These are phyloP conservation scores for Diutina scorzettiae DNA, from an alignment of 1,139 yeast species.

Conservation along the genomic window DNA sequence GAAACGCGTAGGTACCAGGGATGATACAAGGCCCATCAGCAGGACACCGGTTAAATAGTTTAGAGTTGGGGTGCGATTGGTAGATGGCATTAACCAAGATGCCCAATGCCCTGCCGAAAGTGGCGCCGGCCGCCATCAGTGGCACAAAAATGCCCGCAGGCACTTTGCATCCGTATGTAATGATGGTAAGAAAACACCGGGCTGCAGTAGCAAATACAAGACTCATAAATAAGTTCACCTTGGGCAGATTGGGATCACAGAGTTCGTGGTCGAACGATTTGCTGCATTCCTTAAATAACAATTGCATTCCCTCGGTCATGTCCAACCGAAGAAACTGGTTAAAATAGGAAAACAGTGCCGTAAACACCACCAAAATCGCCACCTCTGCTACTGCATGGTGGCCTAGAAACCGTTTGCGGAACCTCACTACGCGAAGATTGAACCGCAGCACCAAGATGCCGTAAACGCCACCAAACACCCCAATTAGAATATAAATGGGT, in stretches of 20 bases:
- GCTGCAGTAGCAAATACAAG: constrained; percentile 61
- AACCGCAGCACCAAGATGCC: constrained; percentile 74
- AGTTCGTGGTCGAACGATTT: constrained; percentile 18
- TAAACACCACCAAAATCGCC: constrained; percentile 47
- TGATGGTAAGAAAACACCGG: constrained; percentile 58
- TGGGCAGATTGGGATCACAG: constrained; percentile 35
- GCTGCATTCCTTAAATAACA: constrained; percentile 73
- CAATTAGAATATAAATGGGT: constrained; percentile 67
- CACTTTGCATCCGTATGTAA: constrained; percentile 84
- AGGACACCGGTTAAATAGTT: constrained; percentile 38
- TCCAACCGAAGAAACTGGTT: constrained; percentile 73
- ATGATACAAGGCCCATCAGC: constrained; percentile 42
- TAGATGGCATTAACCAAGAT: constrained; percentile 50
- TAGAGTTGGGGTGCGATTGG: constrained; percentile 25
- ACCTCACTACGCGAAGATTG: constrained; percentile 68
- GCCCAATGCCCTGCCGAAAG: constrained; percentile 83
- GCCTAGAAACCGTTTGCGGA: constrained; percentile 58
- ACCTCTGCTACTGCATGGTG: constrained; percentile 56
- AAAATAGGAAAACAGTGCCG: constrained; percentile 50
- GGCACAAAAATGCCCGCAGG: constrained; percentile 97
- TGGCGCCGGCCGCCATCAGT: constrained; percentile 93
- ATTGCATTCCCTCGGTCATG: constrained; percentile 93
- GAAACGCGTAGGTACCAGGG: constrained; percentile 88
- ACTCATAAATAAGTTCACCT: constrained; percentile 27
- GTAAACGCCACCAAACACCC: constrained; percentile 84